Conservation (phyloP, 1,284 basidiomycete species). For the Melampsora americana region DNA sequence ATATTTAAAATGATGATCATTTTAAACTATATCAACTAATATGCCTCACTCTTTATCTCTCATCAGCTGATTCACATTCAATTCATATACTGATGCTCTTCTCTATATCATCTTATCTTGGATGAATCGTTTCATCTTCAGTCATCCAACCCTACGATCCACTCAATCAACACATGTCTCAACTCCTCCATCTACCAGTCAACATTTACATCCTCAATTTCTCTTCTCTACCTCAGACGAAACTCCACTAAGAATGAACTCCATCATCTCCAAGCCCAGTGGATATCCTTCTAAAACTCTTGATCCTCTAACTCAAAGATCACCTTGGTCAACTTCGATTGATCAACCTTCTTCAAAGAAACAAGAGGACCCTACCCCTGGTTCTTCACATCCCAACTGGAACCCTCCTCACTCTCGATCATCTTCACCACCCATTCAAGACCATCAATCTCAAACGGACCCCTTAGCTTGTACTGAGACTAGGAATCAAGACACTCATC, state of each 20-base stretch:
- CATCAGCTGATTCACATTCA: background rate
- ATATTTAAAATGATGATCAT: background rate
- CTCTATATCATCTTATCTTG: background rate
- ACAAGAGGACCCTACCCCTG: too few relatives aligned
- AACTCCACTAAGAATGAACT: background rate
- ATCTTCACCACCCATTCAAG: background rate
- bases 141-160: background rate
- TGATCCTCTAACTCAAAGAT: background rate
- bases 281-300: background rate
- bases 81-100: background rate
- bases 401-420: background rate
- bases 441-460: background rate
- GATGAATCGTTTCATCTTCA: background rate
- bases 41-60: background rate
- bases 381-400: background rate
- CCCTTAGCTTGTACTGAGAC: background rate
- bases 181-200: background rate
- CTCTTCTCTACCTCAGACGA: background rate
- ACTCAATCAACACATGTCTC: slow-evolving; percentile 7
- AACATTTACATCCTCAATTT: background rate
- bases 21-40: background rate
- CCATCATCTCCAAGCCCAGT: background rate
- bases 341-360: too few relatives aligned
- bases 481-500: background rate
- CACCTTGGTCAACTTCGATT: background rate